A percentile compares a stretch with the other conserved stretches of the same genome.
phyloP scores from a whole-genome alignment of 139 green algal genomes.

The Volvox africanus region DNA sequence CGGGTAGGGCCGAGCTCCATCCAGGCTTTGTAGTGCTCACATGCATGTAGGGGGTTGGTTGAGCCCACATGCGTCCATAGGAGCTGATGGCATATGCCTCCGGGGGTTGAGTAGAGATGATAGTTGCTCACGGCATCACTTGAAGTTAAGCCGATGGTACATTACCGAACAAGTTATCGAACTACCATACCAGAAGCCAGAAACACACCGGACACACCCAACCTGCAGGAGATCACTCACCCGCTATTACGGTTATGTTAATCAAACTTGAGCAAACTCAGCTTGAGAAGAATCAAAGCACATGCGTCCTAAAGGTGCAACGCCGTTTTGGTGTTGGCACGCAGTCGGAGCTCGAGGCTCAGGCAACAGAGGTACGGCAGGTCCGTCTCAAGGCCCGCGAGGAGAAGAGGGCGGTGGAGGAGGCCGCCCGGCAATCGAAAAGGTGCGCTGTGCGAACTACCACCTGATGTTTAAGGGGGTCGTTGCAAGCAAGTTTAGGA shows the following conservation, averaged over 20 bases:
- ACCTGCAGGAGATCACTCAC: too few relatives aligned
- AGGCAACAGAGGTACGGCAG: background rate
- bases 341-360: slow-evolving; percentile 7
- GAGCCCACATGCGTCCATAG: too few relatives aligned
- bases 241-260: background rate
- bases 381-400: background rate
- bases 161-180: too few relatives aligned
- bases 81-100: too few relatives aligned
- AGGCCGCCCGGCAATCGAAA: background rate
- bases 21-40: background rate
- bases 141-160: background rate
- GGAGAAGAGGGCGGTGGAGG: background rate
- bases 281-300: too few relatives aligned
- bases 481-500: too few relatives aligned
- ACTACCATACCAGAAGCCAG: too few relatives aligned
- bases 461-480: too few relatives aligned
- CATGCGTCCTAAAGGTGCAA: too few relatives aligned
- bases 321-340: background rate
- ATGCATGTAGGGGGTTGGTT: background rate
- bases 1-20: background rate
- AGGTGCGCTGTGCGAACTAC: background rate
- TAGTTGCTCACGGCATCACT: background rate
- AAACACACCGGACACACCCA: too few relatives aligned
- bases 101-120: too few relatives aligned
- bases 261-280: too few relatives aligned